A percentile compares a stretch with the other conserved stretches of the same genome.
These are phyloP conservation scores for Chlorella vulgaris DNA, from an alignment of 139 green algal genomes.

Conservation along the genomic window DNA sequence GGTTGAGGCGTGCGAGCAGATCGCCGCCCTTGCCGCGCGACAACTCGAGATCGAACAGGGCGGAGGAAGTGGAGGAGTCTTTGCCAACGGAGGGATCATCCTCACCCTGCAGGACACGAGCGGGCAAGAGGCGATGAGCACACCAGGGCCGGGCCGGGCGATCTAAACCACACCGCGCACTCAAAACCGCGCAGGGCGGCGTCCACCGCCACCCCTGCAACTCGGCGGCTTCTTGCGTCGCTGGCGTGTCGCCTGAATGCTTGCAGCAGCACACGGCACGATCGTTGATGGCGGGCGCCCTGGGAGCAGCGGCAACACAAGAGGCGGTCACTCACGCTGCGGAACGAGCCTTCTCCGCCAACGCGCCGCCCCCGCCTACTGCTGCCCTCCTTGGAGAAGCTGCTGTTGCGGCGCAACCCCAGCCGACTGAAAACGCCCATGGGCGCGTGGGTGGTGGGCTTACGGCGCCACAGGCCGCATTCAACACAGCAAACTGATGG, in stretches of 20 bases:
- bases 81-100: conserved; percentile 22
- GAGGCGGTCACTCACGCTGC: background rate
- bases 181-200: too few relatives aligned
- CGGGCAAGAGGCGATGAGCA: background rate
- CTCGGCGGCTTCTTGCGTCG: too few relatives aligned
- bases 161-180: too few relatives aligned
- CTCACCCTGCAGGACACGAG: background rate
- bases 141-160: background rate
- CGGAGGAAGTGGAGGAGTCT: conserved; percentile 46
- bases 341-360: background rate
- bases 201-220: too few relatives aligned
- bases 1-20: conserved; percentile 7
- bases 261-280: too few relatives aligned
- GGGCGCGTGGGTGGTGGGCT: background rate
- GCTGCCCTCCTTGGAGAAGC: background rate
- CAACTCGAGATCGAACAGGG: conserved; percentile 47
- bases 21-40: conserved; percentile 8
- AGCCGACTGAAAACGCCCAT: conserved; percentile 6
- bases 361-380: background rate
- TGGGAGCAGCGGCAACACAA: too few relatives aligned
- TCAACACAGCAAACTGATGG: too few relatives aligned
- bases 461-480: too few relatives aligned
- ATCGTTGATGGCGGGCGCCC: too few relatives aligned
- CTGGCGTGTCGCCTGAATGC: too few relatives aligned
- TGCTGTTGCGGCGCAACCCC: background rate